phyloP scores from a whole-genome alignment of 768 basidiomycete species.

The Amanita fuliginea region DNA sequence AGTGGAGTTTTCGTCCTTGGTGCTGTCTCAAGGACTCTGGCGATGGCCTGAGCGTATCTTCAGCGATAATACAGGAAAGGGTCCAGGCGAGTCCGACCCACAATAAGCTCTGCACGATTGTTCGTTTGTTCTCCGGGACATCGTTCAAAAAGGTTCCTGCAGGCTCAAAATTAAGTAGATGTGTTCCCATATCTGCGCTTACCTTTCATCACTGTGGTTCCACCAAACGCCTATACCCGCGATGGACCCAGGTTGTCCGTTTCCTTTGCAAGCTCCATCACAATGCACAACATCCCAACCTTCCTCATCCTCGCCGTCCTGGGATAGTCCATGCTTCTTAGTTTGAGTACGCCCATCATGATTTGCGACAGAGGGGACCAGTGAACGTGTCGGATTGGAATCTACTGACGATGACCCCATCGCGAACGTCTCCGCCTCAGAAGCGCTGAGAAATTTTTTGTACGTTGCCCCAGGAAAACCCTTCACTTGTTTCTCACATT shows the following conservation, averaged over 20 bases:
- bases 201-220: constrained; percentile 60
- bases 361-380: background rate
- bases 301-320: constrained; percentile 19
- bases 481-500: constrained; percentile 59
- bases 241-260: constrained; percentile 53
- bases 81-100: constrained; percentile 25
- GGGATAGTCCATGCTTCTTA: constrained; percentile 20
- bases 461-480: constrained; percentile 49
- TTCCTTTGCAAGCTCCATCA: constrained; percentile 82
- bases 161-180: background rate
- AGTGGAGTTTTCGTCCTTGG: constrained; percentile 45
- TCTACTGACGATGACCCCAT: constrained; percentile 7
- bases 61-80: background rate
- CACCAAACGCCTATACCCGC: constrained; percentile 92
- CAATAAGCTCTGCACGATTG: constrained; percentile 82
- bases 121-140: constrained; percentile 82
- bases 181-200: constrained; percentile 5
- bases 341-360: constrained; percentile 12
- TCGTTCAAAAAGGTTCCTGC: constrained; percentile 72
- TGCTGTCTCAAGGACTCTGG: constrained; percentile 68
- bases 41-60: constrained; percentile 52
- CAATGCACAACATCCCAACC: constrained; percentile 55
- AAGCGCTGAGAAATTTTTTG: constrained; percentile 52
- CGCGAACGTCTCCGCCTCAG: constrained; percentile 52
- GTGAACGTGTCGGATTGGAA: background rate